phyloP scores from a whole-genome alignment of 805 yeast genomes.

The Maudiozyma bulderi region DNA sequence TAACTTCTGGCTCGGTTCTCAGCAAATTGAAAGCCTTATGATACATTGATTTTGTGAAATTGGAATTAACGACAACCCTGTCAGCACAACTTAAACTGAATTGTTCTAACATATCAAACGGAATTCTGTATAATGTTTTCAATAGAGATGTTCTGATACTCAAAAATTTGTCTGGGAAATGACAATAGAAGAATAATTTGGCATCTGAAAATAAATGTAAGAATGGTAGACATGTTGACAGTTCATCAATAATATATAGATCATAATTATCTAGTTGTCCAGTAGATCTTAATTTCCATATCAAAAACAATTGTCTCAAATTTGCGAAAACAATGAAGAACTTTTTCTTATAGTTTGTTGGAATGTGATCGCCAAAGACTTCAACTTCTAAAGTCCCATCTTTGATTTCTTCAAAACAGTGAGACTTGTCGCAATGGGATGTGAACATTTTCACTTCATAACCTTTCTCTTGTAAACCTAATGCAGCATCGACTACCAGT shows the following conservation, averaged over 20 bases:
- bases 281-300: slow-evolving; percentile 35
- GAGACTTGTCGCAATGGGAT: slow-evolving; percentile 78
- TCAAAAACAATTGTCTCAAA: slow-evolving; percentile 67
- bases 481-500: slow-evolving; percentile 90
- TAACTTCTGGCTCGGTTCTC: slow-evolving; percentile 24
- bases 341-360: slow-evolving; percentile 55
- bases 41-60: slow-evolving; percentile 68
- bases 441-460: slow-evolving; percentile 66
- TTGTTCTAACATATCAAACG: slow-evolving; percentile 81
- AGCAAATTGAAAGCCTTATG: slow-evolving; percentile 47
- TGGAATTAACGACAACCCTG: slow-evolving; percentile 75
- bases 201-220: slow-evolving; percentile 35
- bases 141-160: slow-evolving; percentile 48
- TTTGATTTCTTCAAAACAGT: slow-evolving; percentile 85
- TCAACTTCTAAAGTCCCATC: slow-evolving; percentile 47
- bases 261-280: slow-evolving; percentile 49
- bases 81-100: slow-evolving; percentile 71
- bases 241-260: slow-evolving; percentile 76
- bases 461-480: slow-evolving; percentile 63
- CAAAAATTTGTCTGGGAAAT: slow-evolving; percentile 84
- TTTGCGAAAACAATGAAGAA: slow-evolving; percentile 78
- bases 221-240: slow-evolving; percentile 71
- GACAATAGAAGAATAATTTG: slow-evolving; percentile 79
- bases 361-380: slow-evolving; percentile 78
- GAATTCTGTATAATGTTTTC: slow-evolving; percentile 60